These are phyloP conservation scores for Pestalotiopsis sp. DNA, from an alignment of 2,329 filamentous ascomycete species.

Conservation along the genomic window DNA sequence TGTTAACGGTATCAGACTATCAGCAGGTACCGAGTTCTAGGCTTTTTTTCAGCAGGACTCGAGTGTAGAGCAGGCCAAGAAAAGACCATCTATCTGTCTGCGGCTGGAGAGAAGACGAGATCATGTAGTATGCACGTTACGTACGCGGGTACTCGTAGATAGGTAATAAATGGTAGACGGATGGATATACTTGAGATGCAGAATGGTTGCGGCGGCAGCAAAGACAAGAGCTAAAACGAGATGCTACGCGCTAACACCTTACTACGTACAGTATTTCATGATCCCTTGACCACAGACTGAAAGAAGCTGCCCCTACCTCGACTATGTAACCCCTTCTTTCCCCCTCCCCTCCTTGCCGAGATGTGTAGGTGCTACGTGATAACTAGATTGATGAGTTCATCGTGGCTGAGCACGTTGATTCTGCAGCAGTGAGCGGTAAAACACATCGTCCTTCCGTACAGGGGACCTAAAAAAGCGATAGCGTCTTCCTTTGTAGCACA, in stretches of 20 bases:
- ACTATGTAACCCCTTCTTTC: background rate
- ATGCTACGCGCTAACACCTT: conserved; percentile 14
- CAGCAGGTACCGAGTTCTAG: no score
- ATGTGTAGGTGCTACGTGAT: background rate
- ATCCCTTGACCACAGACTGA: background rate
- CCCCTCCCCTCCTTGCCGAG: background rate
- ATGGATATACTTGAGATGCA: background rate
- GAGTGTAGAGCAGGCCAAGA: background rate
- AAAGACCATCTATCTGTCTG: background rate
- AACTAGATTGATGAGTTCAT: background rate
- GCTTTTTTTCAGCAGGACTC: background rate
- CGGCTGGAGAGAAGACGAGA: background rate
- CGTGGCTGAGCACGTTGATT: background rate
- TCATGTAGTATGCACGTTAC: background rate
- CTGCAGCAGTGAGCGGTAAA: background rate
- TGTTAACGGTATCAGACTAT: no score
- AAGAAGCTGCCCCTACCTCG: background rate
- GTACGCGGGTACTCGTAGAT: background rate
- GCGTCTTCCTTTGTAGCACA: background rate
- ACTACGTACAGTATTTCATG: conserved; percentile 1
- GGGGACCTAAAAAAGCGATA: background rate
- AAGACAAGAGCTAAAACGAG: conserved; percentile 13
- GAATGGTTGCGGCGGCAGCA: background rate
- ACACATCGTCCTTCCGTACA: background rate
- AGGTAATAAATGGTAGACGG: background rate